Base-by-base conservation (phyloP, 2,329 filamentous ascomycete genomes). In the Pestalotiopsis sp. region DNA sequence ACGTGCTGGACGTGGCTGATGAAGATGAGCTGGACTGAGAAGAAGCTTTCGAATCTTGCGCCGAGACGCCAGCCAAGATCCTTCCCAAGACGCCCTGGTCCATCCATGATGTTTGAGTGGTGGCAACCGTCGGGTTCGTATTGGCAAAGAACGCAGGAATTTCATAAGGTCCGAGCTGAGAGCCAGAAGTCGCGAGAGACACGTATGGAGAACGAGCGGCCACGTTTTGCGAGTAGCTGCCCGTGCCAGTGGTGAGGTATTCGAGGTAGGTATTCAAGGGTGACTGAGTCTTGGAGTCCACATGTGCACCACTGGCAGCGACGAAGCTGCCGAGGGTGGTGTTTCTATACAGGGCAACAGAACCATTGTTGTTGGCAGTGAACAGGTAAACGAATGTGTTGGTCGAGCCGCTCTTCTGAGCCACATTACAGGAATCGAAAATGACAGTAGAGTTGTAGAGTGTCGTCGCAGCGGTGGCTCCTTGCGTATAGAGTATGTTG, bases 311-410 rank as follows among this genome's bases (percentile, higher is more conserved):
- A 0, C 75, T 73, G 1, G 78, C 69, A 27, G 81, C 78, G 45
- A 85, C 77, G 23, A 84, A 75, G 45, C 75, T 77, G 1, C 76
- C 78, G 20, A 85, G 73, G 6, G 69, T 75, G 0, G 80, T 80
- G 61, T 82, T 79, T 6, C 82, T 79, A 70, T 78, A 85, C 1
- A 85, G 73, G 1, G 76, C 82, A 1, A 81, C 78, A 0, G 82
- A 79, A 20, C 82, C 82, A 3, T 73, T 75, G 1, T 76, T 80
- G 58, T 83, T 84, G 1, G 81, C 81, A 4, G 82, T 78, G 1
- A 81, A 81, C 14, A 86, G 70, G 66, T 77, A 84, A 11, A 84
- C 81, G 20, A 80, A 78, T 27, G 73, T 79, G 61, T 81, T 83
- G 4, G 76, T 74, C 2, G 70, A 75, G 23, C 77, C 77, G 0